Evolutionary conservation across 108 stramenopile species (phyloP).

Genomic region (Cyclotella choctawhatcheeana): DNA sequence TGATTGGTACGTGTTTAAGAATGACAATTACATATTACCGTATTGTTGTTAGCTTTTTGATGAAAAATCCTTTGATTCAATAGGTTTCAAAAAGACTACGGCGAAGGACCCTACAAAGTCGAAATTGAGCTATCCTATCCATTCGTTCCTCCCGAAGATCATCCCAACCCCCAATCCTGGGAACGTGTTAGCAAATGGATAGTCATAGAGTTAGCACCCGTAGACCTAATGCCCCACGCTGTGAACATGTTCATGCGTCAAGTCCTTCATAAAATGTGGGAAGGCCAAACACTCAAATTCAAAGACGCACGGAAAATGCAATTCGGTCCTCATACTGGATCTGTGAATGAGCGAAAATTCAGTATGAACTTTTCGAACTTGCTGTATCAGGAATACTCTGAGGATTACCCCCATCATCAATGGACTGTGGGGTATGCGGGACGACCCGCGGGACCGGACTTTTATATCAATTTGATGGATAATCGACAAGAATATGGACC

Average conservation of each 20-base stretch:
- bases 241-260: slow-evolving; percentile 86
- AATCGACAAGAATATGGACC: slow-evolving; percentile 88
- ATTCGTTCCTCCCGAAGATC: slow-evolving; percentile 4
- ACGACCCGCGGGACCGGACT: slow-evolving; percentile 91
- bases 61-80: slow-evolving; percentile 1
- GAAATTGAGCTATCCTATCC: slow-evolving; percentile 54
- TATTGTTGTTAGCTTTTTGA: neutral
- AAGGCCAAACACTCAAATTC: slow-evolving; percentile 48
- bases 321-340: neutral
- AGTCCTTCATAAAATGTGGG: slow-evolving; percentile 83
- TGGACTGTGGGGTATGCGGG: slow-evolving; percentile 89
- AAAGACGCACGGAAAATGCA: slow-evolving; percentile 19
- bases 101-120: slow-evolving; percentile 67
- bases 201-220: slow-evolving; percentile 71
- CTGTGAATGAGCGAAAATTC: slow-evolving; percentile 37
- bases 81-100: neutral
- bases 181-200: slow-evolving; percentile 28
- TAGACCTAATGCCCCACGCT: slow-evolving; percentile 81
- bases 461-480: slow-evolving; percentile 90
- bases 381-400: slow-evolving; percentile 84
- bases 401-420: slow-evolving; percentile 66
- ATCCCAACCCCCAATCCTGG: slow-evolving; percentile 29
- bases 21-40: neutral
- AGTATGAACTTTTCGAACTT: slow-evolving; percentile 51
- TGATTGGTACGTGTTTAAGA: slow-evolving; percentile 77